phyloP scores from a whole-genome alignment of 2,329 filamentous ascomycete species.

The Pseudocercospora macadamiae region DNA sequence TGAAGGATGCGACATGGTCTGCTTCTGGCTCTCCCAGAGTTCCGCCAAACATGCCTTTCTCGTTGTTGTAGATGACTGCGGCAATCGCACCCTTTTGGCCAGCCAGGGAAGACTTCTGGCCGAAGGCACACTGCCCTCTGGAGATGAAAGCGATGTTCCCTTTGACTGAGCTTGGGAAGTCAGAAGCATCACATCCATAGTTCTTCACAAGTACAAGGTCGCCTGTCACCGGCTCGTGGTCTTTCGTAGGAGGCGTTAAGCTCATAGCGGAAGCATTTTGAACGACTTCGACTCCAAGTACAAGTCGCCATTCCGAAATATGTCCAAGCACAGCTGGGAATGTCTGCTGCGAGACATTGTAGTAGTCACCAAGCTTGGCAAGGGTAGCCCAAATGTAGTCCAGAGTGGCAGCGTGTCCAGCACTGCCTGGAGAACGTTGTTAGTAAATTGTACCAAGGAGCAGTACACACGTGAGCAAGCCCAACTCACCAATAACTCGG shows the following conservation, averaged over 20 bases:
- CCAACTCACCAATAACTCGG: conserved; percentile 62
- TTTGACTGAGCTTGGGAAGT: conserved; percentile 62
- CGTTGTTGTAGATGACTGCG: conserved; percentile 77
- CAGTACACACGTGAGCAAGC: background rate
- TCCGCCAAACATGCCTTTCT: conserved; percentile 56
- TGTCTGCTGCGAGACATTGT: conserved; percentile 57
- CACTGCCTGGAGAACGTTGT: conserved; percentile 42
- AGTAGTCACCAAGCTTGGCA: conserved; percentile 61
- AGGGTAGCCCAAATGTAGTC: conserved; percentile 36
- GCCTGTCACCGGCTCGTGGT: conserved; percentile 33
- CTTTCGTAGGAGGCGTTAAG: conserved; percentile 29
- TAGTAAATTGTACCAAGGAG: background rate
- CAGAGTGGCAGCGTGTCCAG: conserved; percentile 30
- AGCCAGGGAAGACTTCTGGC: conserved; percentile 69
- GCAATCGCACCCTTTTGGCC: conserved; percentile 70
- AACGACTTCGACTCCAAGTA: conserved; percentile 62
- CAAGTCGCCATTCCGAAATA: conserved; percentile 38
- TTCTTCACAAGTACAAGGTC: conserved; percentile 58
- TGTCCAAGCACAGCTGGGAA: conserved; percentile 35
- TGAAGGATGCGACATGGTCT: conserved; percentile 68
- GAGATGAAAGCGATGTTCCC: conserved; percentile 72
- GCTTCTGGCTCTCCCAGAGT: conserved; percentile 66
- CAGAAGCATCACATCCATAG: conserved; percentile 64
- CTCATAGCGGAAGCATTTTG: conserved; percentile 63
- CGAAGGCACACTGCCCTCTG: conserved; percentile 73